These are phyloP conservation scores for Colletotrichum somersetense DNA, from an alignment of 2,329 filamentous ascomycete species.

Conservation along the genomic window DNA sequence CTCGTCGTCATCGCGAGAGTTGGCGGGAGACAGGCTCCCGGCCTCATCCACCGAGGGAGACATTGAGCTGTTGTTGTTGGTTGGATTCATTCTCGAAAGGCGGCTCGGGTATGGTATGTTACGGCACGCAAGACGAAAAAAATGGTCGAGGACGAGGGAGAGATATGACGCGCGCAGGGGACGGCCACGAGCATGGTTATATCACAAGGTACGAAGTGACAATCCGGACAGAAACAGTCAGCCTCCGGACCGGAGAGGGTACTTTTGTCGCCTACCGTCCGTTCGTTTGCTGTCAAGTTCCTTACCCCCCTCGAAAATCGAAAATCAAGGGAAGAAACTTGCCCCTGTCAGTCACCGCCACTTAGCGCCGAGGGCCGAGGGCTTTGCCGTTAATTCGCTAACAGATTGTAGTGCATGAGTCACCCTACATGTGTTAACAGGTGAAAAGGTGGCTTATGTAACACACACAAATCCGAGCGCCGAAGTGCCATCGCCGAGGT, in stretches of 20 bases:
- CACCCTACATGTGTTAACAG: background rate
- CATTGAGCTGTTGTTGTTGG: conserved; percentile 32
- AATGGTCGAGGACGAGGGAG: conserved; percentile 35
- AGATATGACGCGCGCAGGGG: conserved; percentile 16
- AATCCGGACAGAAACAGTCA: conserved; percentile 30
- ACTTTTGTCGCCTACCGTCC: conserved; percentile 28
- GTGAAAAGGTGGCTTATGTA: conserved; percentile 12
- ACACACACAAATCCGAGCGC: conserved; percentile 25
- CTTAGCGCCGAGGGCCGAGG: conserved; percentile 34
- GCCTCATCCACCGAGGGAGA: conserved; percentile 47
- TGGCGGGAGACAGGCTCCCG: conserved; percentile 38
- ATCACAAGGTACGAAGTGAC: conserved; percentile 39
- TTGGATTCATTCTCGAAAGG: conserved; percentile 15
- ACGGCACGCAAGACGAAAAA: conserved; percentile 17
- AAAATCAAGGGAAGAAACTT: conserved; percentile 41
- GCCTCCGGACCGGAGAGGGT: conserved; percentile 34
- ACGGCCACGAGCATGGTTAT: conserved; percentile 37
- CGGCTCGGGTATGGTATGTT: background rate
- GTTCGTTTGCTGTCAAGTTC: conserved; percentile 31
- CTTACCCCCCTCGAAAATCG: background rate
- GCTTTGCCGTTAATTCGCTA: background rate
- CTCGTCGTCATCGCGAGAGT: conserved; percentile 45
- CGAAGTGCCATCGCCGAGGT: conserved; percentile 29
- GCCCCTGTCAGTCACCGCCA: conserved; percentile 28
- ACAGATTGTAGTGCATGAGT: background rate